phyloP scores from a whole-genome alignment of 2,329 filamentous ascomycete species.

The Aphanocladium album region DNA sequence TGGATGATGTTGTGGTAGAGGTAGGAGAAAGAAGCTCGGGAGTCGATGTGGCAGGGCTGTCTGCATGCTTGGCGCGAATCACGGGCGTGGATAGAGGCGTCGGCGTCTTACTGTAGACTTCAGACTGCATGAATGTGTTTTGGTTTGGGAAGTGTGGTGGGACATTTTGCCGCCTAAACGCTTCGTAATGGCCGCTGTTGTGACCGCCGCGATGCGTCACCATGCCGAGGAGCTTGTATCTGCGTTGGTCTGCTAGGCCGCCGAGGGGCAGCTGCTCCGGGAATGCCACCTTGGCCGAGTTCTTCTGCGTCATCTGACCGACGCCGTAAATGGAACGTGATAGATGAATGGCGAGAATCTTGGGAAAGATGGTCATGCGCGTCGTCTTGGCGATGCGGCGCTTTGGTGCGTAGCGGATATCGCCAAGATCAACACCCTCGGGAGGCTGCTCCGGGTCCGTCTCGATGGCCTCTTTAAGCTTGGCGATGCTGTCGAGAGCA shows the following conservation, averaged over 20 bases:
- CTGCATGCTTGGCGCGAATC: slow-evolving; percentile 31
- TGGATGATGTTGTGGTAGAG: slow-evolving; percentile 31
- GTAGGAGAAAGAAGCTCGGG: slow-evolving; percentile 41
- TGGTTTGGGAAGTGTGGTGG: slow-evolving; percentile 77
- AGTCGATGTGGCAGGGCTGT: slow-evolving; percentile 42
- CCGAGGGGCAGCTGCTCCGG: slow-evolving; percentile 82
- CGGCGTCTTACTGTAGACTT: slow-evolving; percentile 63
- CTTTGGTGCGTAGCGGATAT: slow-evolving; percentile 68
- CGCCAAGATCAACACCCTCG: slow-evolving; percentile 67
- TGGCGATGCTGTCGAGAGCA: slow-evolving; percentile 55
- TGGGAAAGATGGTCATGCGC: slow-evolving; percentile 81
- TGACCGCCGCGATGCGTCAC: slow-evolving; percentile 96
- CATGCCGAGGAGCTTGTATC: slow-evolving; percentile 78
- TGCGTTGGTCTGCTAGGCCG: slow-evolving; percentile 68
- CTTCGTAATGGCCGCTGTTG: slow-evolving; percentile 95
- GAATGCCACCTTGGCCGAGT: slow-evolving; percentile 89
- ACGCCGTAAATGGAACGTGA: slow-evolving; percentile 88
- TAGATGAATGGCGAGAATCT: slow-evolving; percentile 84
- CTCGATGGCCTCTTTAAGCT: slow-evolving; percentile 65
- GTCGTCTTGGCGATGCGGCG: slow-evolving; percentile 83
- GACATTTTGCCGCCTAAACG: slow-evolving; percentile 80
- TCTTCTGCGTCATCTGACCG: slow-evolving; percentile 76
- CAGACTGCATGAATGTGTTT: slow-evolving; percentile 70
- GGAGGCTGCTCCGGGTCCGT: slow-evolving; percentile 75
- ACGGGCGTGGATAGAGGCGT: slow-evolving; percentile 48